phyloP scores from a whole-genome alignment of 2,329 filamentous ascomycete species.

The Fusarium staphyleae region DNA sequence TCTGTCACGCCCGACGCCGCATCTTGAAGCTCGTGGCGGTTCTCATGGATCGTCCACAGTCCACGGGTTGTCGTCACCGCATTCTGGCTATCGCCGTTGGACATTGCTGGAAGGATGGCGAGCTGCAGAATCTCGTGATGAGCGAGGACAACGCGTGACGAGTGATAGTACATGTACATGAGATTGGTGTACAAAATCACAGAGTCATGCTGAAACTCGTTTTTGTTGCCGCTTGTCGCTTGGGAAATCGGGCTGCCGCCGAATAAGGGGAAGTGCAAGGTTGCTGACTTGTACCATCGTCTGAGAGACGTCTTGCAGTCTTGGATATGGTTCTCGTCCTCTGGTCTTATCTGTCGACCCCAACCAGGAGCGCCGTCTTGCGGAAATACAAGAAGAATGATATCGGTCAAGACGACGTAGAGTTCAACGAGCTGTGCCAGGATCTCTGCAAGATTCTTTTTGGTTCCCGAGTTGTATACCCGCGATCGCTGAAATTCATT shows the following conservation, averaged over 20 bases:
- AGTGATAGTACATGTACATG: constrained; percentile 62
- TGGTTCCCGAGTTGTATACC: constrained; percentile 56
- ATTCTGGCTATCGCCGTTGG: constrained; percentile 42
- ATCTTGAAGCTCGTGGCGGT: constrained; percentile 53
- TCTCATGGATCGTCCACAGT: constrained; percentile 50
- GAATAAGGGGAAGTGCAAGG: constrained; percentile 49
- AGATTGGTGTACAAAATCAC: constrained; percentile 55
- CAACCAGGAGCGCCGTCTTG: constrained; percentile 52
- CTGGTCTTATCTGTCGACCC: constrained; percentile 45
- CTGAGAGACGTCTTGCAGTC: constrained; percentile 48
- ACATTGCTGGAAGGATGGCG: constrained; percentile 50
- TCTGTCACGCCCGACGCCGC: constrained; percentile 54
- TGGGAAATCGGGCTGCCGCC: constrained; percentile 43
- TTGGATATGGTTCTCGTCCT: constrained; percentile 44
- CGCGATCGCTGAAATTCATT: constrained; percentile 54
- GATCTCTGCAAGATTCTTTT: constrained; percentile 53
- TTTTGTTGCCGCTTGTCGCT: constrained; percentile 33
- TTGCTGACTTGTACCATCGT: constrained; percentile 51
- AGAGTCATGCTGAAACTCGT: constrained; percentile 50
- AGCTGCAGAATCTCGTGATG: constrained; percentile 56
- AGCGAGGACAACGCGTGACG: constrained; percentile 50
- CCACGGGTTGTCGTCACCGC: constrained; percentile 32
- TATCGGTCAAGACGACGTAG: constrained; percentile 55
- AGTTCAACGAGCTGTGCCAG: constrained; percentile 56
- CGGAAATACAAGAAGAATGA: constrained; percentile 55